Evolutionary conservation across 2,329 filamentous ascomycete species (phyloP), one percentile per base, ranked within the genome.

Genomic region (Ophiocordyceps sinensis): DNA sequence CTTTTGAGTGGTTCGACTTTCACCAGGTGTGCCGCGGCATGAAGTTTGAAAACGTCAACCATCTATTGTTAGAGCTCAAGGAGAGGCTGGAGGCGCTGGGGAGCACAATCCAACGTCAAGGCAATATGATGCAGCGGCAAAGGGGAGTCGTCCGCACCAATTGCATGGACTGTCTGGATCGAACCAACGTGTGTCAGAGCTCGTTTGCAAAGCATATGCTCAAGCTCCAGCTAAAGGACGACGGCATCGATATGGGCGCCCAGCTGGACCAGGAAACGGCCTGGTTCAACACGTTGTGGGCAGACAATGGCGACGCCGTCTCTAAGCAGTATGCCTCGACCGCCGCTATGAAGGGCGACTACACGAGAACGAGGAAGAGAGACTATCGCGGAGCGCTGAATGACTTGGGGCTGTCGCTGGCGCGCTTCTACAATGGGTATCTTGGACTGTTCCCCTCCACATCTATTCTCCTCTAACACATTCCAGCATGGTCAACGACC

Each of bases 261-360:
- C 79, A 91, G 46, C 60, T 70, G 21, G 86, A 94, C 56, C 82
- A 85, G 43, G 77, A 79, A 42, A 93, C 85, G 5, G 73, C 79
- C 37, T 96, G 89, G 87, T 96, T 96, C 66, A 96, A 98, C 59
- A 87, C 77, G 0, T 68, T 96, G 0, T 98, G 91, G 89, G 91
- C 91, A 0, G 91, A 98, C 57, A 98, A 98, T 50, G 91, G 91
- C 13, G 91, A 98, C 59, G 86, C 88, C 0, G 86, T 96, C 42
- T 94, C 86, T 0, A 87, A 88, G 49, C 89, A 95, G 58, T 98
- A 98, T 59, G 87, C 91, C 1, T 94, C 87, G 10, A 96, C 91
- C 0, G 86, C 87, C 2, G 91, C 91, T 0, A 77, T 98, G 62
- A 98, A 98, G 57, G 91, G 91, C 9, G 91, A 98, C 59, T 98